Base-by-base conservation (phyloP, 306 rosid genomes). In the Prinsepia uniflora region DNA sequence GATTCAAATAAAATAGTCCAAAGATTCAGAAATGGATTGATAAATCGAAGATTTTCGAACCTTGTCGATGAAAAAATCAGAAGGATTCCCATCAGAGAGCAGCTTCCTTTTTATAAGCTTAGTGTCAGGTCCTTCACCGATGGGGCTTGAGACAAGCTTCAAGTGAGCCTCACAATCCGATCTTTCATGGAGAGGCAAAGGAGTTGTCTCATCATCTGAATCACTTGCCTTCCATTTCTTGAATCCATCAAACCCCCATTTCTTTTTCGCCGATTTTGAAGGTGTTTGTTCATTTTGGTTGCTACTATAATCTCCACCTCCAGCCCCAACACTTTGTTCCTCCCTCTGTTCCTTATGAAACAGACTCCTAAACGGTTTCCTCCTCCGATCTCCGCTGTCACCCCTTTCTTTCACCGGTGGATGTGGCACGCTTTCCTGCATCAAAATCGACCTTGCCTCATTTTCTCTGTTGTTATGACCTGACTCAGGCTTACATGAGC, bases 61-160 rank as follows among this genome's bases (percentile, higher is more conserved):
- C 98, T 93, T 93, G 9, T 90, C 94, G 22, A 85, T 81, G 90
- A 81, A 90, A 74, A 88, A 85, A 83, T 90, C 96, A 62, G 96
- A 88, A 11, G 96, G 87, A 61, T 96, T 80, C 17, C 90, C 96
- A 76, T 86, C 85, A 53, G 86, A 81, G 71, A 84, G 90, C 78
- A 90, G 84, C 84, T 84, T 90, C 68, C 76, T 85, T 69, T 92
- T 88, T 18, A 90, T 81, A 7, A 78, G 71, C 76, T 82, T 88
- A 17, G 91, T 85, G 76, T 88, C 83, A 0, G 92, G 88, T 8
- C 89, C 95, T 63, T 89, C 88, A 39, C 90, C 92, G 3, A 77
- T 54, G 11, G 86, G 72, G 41, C 76, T 85, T 34, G 77, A 73
- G 24, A 67, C 77, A 45, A 59, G 68, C 46, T 67, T 72, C 55